phyloP scores from a whole-genome alignment of 352 stramenopile genomes.

The Globisporangium cederbergense region DNA sequence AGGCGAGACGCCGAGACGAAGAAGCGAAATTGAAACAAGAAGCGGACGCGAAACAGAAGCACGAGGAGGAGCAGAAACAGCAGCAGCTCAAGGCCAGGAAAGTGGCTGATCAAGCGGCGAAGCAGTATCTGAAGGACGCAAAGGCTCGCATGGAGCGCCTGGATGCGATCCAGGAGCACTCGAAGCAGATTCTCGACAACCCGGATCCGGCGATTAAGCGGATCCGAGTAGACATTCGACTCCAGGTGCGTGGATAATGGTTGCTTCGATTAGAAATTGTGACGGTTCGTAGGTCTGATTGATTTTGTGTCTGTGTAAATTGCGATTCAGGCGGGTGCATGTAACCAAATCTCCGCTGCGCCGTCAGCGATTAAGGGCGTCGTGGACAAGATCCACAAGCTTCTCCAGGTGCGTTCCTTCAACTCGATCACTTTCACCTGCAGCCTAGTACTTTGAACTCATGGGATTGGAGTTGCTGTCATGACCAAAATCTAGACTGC shows the following conservation, averaged over 20 bases:
- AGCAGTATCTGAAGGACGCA: conserved; percentile 47
- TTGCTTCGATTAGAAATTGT: not conserved
- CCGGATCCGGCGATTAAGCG: conserved; percentile 51
- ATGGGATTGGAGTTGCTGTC: not conserved
- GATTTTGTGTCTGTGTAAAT: not conserved
- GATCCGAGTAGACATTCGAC: conserved; percentile 67
- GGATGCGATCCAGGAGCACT: conserved; percentile 44
- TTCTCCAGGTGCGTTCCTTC: conserved; percentile 40
- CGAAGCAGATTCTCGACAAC: conserved; percentile 45
- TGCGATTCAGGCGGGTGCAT: conserved; percentile 50
- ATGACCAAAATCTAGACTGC: conserved; percentile 32
- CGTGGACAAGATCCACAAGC: conserved; percentile 62
- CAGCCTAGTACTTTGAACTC: not conserved
- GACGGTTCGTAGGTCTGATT: not conserved
- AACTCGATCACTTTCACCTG: not conserved
- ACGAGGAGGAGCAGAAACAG: conserved; percentile 22
- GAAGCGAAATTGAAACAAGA: conserved; percentile 26
- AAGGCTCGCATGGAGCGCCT: conserved; percentile 41
- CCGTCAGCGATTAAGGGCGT: conserved; percentile 61
- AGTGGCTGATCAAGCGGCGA: conserved; percentile 28
- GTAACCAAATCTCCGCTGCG: conserved; percentile 75
- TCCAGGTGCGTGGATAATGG: conserved; percentile 31
- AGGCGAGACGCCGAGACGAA: conserved; percentile 17
- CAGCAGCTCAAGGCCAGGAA: conserved; percentile 32
- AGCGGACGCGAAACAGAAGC: conserved; percentile 25